Base-by-base conservation (phyloP, 305 asterid species). In the Fraxinus ornus region DNA sequence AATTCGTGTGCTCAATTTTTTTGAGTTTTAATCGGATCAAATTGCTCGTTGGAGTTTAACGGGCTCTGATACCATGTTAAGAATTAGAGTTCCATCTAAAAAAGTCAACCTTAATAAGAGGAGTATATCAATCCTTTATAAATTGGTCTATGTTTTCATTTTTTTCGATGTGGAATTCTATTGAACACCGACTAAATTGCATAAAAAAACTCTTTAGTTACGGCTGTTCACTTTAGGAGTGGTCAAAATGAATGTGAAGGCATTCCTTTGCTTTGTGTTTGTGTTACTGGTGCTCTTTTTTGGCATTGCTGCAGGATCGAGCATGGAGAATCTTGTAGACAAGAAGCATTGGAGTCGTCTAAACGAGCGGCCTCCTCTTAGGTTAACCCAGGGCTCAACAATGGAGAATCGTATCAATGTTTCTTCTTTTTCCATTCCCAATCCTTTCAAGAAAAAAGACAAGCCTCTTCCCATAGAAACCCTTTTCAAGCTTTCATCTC, bases 401-500 rank as follows among this genome's bases (percentile, higher is more conserved):
- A 90, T 88, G 97, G 91, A 88, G 75, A 85, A 85, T 26, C 39
- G 28, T 15, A 57, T 76, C 9, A 72, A 47, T 30, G 60, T 75
- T 37, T 76, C 22, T 78, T 85, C 79, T 10, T 68, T 68, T 30
- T 78, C 68, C 70, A 64, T 83, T 68, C n/a, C 71, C 8, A 21
- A 81, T 35, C 15, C 85, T 52, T 88, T 86, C 84, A 83, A 77
- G 92, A 92, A 86, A 78, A 60, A n/a, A n/a, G 66, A 71, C 30
- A 78, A 81, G 28, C 87, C 88, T 49, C 89, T 81, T 76, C 94
- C 97, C 0, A 89, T 91, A 77, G 91, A 91, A 75, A 85, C 89
- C 52, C 33, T 49, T 3, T 91, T 93, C 90, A 68, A 37, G 82
- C 94, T 93, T 80, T 95, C 98, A 79, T 89, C 95, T 78, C 88